These are phyloP conservation scores for Cnidoscolus chayamansa DNA, from an alignment of 441 rosid species.

Conservation along the genomic window DNA sequence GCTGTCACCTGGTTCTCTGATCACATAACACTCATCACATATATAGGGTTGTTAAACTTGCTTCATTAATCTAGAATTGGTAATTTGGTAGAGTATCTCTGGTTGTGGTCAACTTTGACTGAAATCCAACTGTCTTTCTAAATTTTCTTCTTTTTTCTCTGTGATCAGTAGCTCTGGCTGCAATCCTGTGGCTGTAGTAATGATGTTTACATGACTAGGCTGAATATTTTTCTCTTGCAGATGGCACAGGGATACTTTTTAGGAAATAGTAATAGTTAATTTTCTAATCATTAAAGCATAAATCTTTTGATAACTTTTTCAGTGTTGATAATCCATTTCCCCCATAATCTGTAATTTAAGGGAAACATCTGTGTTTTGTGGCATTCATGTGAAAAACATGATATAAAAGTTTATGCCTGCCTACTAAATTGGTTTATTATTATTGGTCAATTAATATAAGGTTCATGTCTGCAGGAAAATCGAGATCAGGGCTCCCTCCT, in stretches of 20 bases:
- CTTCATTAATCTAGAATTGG: background rate
- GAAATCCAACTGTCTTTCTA: background rate
- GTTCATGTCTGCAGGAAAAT: slow-evolving; percentile 49
- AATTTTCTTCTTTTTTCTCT: background rate
- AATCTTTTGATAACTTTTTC: background rate
- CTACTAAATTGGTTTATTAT: slow-evolving; percentile 5
- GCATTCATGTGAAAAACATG: slow-evolving; percentile 1
- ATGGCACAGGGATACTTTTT: background rate
- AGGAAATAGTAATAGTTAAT: background rate
- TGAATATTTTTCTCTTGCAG: background rate
- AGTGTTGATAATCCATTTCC: background rate
- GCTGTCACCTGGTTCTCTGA: background rate
- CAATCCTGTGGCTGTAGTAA: background rate
- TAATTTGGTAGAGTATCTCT: no score
- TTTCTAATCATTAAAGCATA: background rate
- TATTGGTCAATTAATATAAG: slow-evolving; percentile 21
- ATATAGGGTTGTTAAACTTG: background rate
- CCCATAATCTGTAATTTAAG: background rate
- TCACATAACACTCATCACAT: slow-evolving; percentile 1
- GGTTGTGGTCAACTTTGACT: background rate
- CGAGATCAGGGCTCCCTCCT: slow-evolving; percentile 67
- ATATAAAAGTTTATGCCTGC: background rate
- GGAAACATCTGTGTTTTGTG: background rate
- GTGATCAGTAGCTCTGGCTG: background rate
- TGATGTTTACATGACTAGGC: background rate